Evolutionary conservation across 2,329 filamentous ascomycete genomes (phyloP), one percentile per base, ranked within the genome.

Genomic region (Pezicula carpinea): DNA sequence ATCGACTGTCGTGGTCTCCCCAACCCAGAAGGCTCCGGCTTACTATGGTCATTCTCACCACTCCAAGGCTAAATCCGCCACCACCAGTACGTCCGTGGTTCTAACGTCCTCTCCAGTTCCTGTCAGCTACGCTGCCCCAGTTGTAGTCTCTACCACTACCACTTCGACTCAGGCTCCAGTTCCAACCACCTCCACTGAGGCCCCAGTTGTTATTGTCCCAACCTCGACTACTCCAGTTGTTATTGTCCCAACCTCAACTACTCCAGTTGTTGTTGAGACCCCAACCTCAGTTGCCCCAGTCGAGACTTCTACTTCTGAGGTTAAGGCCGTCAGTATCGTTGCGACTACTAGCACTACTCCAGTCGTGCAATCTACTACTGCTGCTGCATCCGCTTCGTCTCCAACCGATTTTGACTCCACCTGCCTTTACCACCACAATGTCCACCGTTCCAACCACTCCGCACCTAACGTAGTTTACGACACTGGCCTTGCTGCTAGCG

Each of bases 371-470:
- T 36, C 47, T 21, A 44, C 53, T 13, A 44, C 54, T 19, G 43
- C 56, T 40, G 47, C 57, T 44, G 39, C 49, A 39, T 42, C 52
- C 26, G 17, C 49, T 38, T 45, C 46, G 46, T 14, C 54, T 48
- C 44, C 43, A 26, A 45, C 52, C 21, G 54, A 56, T 43, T 56
- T 54, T 40, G 18, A 43, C 18, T 53, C 54, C 1, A 46, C 55
- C 26, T 45, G 43, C 36, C 33, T 56, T 13, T 39, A 46, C 29
- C 49, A 88, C 64, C 93, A 97, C 83, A 96, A 96, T 72, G 61
- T 85, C 44, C 88, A 93, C 70, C 91, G 93, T 53, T 66, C 74
- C 62, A 95, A 93, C 73, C 89, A 96, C 77, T 85, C 84, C 15
- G 82, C 81, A 31, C 62, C 68, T 18, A 76, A 71, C 38, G 63